Conservation (phyloP, 1,139 yeast species). For the Candida labiduridarum region DNA sequence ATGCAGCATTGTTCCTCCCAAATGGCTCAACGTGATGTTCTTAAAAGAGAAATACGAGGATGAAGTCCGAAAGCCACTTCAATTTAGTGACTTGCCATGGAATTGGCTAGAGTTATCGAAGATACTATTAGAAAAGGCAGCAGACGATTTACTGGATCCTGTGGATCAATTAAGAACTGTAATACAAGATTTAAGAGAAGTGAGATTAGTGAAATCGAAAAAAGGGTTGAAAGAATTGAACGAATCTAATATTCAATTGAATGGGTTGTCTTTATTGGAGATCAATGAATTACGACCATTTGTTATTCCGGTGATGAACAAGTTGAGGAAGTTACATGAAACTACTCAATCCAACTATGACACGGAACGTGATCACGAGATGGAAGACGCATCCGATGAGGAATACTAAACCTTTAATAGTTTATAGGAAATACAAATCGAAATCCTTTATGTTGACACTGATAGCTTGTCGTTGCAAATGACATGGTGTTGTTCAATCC, state of each 20-base stretch:
- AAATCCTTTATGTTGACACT: no score
- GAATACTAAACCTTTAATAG: constrained; percentile 5
- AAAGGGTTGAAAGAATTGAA: constrained; percentile 78
- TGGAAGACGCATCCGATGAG: constrained; percentile 19
- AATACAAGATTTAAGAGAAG: constrained; percentile 82
- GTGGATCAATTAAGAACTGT: constrained; percentile 64
- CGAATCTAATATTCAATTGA: constrained; percentile 81
- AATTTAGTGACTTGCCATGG: constrained; percentile 78
- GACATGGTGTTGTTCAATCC: no score
- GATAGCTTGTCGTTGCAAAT: no score
- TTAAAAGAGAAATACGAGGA: constrained; percentile 65
- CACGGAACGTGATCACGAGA: constrained; percentile 26
- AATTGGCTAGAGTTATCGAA: constrained; percentile 86
- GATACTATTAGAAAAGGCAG: constrained; percentile 63
- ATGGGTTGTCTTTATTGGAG: constrained; percentile 80
- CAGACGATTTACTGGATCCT: constrained; percentile 75
- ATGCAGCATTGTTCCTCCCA: constrained; percentile 84
- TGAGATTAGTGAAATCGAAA: constrained; percentile 77
- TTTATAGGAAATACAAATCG: no score
- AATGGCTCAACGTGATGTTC: constrained; percentile 71
- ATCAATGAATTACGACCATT: constrained; percentile 88
- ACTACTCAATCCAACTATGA: constrained; percentile 31
- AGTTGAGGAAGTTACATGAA: constrained; percentile 57
- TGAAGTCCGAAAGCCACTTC: constrained; percentile 58
- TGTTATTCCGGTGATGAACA: constrained; percentile 77